phyloP scores from a whole-genome alignment of 1,284 basidiomycete genomes.

The Heterobasidion occidentale region DNA sequence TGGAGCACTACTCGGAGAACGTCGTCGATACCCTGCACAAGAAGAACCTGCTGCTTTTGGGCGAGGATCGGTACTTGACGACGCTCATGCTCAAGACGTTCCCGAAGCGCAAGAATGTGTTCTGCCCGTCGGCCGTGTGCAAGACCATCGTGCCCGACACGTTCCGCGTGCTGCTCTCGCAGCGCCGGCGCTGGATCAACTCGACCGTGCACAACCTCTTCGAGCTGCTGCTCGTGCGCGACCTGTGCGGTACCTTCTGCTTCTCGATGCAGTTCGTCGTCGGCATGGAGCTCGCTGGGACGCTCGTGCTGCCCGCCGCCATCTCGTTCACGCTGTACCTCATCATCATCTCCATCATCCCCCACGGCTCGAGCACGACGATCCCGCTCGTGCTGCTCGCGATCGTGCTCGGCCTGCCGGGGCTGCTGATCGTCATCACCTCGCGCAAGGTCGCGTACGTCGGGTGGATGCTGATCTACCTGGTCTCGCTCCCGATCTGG shows the following conservation, averaged over 20 bases:
- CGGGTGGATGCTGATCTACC: constrained; percentile 96
- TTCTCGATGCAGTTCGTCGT: constrained; percentile 98
- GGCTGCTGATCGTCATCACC: constrained; percentile 90
- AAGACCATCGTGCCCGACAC: constrained; percentile 97
- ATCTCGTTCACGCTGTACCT: constrained; percentile 95
- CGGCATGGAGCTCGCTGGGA: constrained; percentile 96
- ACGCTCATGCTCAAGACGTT: constrained; percentile 97
- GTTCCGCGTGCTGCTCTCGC: constrained; percentile 89
- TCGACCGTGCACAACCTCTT: constrained; percentile 97
- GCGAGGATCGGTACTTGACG: constrained; percentile 98
- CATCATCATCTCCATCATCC: constrained; percentile 80
- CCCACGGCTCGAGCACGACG: constrained; percentile 72
- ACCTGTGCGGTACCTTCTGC: constrained; percentile 94
- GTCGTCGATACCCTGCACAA: constrained; percentile 98
- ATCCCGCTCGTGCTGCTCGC: constrained; percentile 94
- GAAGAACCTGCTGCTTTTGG: constrained; percentile 96
- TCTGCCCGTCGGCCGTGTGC: constrained; percentile 97
- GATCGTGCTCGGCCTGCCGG: constrained; percentile 93
- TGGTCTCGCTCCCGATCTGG: constrained; percentile 91
- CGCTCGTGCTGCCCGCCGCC: constrained; percentile 93
- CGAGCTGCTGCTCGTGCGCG: constrained; percentile 89
- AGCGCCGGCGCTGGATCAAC: constrained; percentile 99
- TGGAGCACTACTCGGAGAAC: constrained; percentile 97
- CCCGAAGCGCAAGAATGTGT: constrained; percentile 98
- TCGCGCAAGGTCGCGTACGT: constrained; percentile 91